Base-by-base conservation (phyloP, 306 rosid species). In the Trifolium repens region DNA sequence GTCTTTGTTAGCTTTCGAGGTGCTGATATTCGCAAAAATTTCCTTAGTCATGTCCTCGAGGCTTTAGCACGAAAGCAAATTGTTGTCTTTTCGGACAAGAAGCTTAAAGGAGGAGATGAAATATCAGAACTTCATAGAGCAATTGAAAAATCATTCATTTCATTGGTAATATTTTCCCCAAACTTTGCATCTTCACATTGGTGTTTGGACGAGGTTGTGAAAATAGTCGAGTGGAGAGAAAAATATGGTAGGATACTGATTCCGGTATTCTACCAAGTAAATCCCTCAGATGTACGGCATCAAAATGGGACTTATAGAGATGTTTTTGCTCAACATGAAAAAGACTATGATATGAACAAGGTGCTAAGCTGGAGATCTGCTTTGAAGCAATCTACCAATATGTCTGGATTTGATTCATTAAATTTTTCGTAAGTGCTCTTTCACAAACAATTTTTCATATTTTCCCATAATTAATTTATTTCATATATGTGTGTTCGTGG, bases 1-100 rank as follows among this genome's bases (percentile, higher is more conserved):
- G 75, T 79, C 4, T 79, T 73, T 58, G 43, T 79, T 12, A 79
- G 53, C 79, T 79, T 79, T 2, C 57, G 75, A 0, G 83, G 83
- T 1, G 0, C 7, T 22, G 83, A 79, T 15, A 10, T 44, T 2
- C 75, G 75, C 0, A 1, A 5, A 22, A 65, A 34, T 65, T 72
- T 79, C 40, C 67, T 55, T 5, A 19, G 54, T 42, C 69, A 79
- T 72, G 26, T 79, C 10, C 1, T 13, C 14, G 26, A 27, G 15
- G 73, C 69, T 11, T 72, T 79, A 1, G 17, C 14, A 13, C 78
- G 24, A 42, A 65, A 57, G 11, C 40, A 44, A 4, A 44, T 73
- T 7, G 2, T 0, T 43, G 24, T 40, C 1, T 79, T 63, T n/a
- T 60, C 4, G n/a, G 74, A 79, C 39, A 17, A 44, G 7, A 19